Percentiles rank a stretch among this genome's conserved stretches.
phyloP scores from a whole-genome alignment of 2,329 filamentous ascomycete species.

The Ophiostoma tasmaniense region DNA sequence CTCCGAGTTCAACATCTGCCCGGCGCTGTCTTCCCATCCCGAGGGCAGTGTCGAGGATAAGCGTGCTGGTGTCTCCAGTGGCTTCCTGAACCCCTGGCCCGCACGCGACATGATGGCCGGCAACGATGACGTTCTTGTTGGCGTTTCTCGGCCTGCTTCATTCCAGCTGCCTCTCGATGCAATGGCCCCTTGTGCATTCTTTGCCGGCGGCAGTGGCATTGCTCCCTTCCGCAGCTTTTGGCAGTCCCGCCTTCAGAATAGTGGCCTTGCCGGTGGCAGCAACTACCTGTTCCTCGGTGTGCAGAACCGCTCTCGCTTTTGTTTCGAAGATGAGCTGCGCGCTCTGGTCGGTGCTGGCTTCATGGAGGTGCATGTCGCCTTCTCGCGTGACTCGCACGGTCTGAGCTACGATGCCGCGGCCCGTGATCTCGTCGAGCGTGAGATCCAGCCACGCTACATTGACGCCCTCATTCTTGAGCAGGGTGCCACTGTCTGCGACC shows the following conservation, averaged over 20 bases:
- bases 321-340: constrained; percentile 41
- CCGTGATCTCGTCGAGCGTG: constrained; percentile 40
- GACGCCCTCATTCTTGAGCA: constrained; percentile 44
- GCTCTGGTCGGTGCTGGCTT: constrained; percentile 37
- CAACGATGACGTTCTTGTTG: constrained; percentile 34
- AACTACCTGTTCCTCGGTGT: constrained; percentile 45
- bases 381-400: constrained; percentile 42
- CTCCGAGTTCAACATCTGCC: constrained; percentile 41
- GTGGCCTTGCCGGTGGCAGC: constrained; percentile 32
- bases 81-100: constrained; percentile 43
- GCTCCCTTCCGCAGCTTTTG: constrained; percentile 47
- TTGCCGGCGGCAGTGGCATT: constrained; percentile 46
- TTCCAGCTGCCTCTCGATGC: constrained; percentile 45
- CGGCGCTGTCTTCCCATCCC: constrained; percentile 30
- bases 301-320: constrained; percentile 44
- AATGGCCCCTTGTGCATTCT: constrained; percentile 43
- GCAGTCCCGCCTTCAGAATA: constrained; percentile 34
- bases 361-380: constrained; percentile 45
- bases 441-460: constrained; percentile 43
- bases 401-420: constrained; percentile 36
- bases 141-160: constrained; percentile 41
- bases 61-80: constrained; percentile 42
- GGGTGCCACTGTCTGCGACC: constrained; percentile 41
- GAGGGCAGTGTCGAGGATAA: constrained; percentile 21
- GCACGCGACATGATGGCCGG: constrained; percentile 23